A percentile compares a stretch with the other conserved stretches of the same genome.
Evolutionary conservation across 148 eudicot genomes (phyloP).

Genomic region (Arbutus unedo): DNA sequence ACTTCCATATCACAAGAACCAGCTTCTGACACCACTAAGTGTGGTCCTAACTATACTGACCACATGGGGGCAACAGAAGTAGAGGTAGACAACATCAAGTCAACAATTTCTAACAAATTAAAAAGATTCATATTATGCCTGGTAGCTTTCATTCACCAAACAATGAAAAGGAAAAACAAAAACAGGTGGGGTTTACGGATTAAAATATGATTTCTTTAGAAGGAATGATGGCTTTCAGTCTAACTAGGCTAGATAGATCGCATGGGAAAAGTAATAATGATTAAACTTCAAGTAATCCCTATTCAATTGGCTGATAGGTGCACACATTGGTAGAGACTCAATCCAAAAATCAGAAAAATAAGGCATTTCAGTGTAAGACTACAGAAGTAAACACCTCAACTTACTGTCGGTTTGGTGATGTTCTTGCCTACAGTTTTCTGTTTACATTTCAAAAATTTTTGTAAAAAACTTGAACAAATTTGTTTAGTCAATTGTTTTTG

Average conservation of each 20-base stretch:
- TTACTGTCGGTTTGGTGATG: no score
- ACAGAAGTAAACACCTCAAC: neutral
- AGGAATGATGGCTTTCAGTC: neutral
- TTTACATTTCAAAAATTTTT: no score
- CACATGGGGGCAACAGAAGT: neutral
- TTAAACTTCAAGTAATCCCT: neutral
- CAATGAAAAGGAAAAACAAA: neutral
- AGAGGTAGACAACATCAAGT: neutral
- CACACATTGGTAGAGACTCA: neutral
- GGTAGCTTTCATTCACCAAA: neutral
- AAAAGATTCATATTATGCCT: neutral
- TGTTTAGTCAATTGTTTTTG: no score
- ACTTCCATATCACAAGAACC: neutral
- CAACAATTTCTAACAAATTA: neutral
- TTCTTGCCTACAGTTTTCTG: no score
- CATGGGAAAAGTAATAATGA: neutral
- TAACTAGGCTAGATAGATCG: neutral
- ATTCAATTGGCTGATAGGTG: neutral
- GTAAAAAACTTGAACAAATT: no score
- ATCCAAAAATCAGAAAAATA: neutral
- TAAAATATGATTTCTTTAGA: neutral
- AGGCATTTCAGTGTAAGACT: neutral
- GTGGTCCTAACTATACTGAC: neutral
- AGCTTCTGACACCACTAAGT: neutral
- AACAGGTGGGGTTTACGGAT: neutral